Base-by-base conservation (phyloP, 768 basidiomycete genomes). In the Pulveroboletus sp. region DNA sequence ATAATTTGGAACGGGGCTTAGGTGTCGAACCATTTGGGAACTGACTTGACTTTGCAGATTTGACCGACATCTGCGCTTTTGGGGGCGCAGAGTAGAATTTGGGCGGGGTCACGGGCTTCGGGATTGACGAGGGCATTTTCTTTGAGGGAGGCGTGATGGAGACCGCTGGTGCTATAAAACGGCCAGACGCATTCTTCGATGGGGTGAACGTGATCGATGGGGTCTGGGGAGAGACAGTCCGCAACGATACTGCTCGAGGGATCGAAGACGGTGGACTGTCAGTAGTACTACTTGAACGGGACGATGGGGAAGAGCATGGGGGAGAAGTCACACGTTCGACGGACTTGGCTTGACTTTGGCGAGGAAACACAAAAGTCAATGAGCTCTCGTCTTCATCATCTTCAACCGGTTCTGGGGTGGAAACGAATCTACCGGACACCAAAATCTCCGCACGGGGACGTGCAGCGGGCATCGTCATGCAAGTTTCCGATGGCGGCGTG, bases 41-140 rank as follows among this genome's bases (percentile, higher is more conserved):
- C 64, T 50, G 55, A 50, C 47, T 52, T 40, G 57, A 52, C 51
- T 50, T 60, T 59, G 49, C 50, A 34, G 51, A 55, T 52, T 53
- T 65, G 49, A 68, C 55, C 43, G 74, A 68, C 57, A 69, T 73
- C 45, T 72, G 78, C 50, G 58, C 60, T 68, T 75, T 59, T 58
- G 59, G 55, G 54, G 61, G 50, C 47, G 57, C 31, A 55, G 55
- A 34, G 17, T 32, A 43, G 13, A 34, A 24, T 31, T 67, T 61
- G 17, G 78, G 75, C 1, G 78, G 74, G 17, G 72, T 63, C 34
- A 75, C 66, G 8, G 77, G 74, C 49, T 85, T 85, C 37, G 84
- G 83, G 40, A 86, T 84, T 58, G 81, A 81, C 6, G 85, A 80
- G 7, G 78, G 72, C 31, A 70, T 73, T 47, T 79, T 80, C 65